Conservation (phyloP, 2,329 filamentous ascomycete species). For the Penicillium sp. region DNA sequence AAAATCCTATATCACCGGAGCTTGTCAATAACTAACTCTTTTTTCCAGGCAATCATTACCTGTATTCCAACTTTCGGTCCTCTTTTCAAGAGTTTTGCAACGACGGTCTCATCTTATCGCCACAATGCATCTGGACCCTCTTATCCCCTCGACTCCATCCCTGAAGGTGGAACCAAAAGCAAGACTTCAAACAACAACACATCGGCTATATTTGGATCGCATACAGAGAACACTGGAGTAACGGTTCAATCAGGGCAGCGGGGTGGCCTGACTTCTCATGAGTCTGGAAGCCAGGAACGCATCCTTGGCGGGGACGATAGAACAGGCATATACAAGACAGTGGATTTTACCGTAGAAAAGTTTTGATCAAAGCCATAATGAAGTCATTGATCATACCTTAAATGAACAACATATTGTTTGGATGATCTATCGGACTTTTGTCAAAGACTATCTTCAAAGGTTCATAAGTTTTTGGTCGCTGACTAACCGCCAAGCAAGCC, state of each 20-base stretch:
- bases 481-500: too few relatives aligned
- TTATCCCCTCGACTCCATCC: constrained; percentile 4
- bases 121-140: neutral
- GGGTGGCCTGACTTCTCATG: neutral
- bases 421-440: too few relatives aligned
- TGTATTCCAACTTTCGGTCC: constrained; percentile 49
- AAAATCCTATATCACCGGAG: too few relatives aligned
- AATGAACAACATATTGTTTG: too few relatives aligned
- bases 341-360: neutral
- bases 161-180: neutral
- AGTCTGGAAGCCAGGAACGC: neutral
- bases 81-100: constrained; percentile 32
- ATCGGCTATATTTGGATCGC: neutral
- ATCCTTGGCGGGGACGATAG: neutral
- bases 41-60: constrained; percentile 37
- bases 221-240: neutral
- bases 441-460: too few relatives aligned
- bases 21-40: neutral
- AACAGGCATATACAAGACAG: neutral
- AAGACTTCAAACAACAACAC: neutral
- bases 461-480: too few relatives aligned
- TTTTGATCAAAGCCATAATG: neutral
- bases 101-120: constrained; percentile 20
- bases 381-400: too few relatives aligned
- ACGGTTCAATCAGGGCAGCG: neutral